A percentile compares a stretch with the other conserved stretches of the same genome.
Conservation (phyloP, 495 filamentous ascomycete species). For the Acidiella bohemica region DNA sequence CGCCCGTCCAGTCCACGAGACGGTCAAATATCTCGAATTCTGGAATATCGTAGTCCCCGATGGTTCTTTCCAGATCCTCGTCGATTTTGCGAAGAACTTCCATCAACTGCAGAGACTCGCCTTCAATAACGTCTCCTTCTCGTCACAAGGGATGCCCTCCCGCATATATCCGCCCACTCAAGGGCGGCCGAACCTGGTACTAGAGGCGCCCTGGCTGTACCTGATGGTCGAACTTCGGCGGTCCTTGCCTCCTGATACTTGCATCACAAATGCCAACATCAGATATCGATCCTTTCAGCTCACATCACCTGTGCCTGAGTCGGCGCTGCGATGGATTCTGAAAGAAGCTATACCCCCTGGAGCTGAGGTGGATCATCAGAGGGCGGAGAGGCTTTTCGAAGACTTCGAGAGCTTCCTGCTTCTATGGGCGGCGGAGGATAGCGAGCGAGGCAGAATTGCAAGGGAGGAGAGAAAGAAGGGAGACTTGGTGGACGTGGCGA, state of each 20-base stretch:
- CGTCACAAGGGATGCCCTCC: background rate
- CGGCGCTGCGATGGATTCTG: constrained; percentile 8
- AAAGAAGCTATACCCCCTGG: constrained; percentile 3
- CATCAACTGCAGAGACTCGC: background rate
- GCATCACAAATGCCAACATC: background rate
- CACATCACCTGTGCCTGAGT: background rate
- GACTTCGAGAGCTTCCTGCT: constrained; percentile 14
- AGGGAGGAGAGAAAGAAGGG: background rate
- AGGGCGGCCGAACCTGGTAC: no score
- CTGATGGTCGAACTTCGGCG: constrained; percentile 1
- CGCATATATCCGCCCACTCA: background rate
- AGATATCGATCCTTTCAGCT: no score
- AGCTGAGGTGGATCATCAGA: background rate
- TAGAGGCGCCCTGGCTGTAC: no score
- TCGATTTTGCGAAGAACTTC: background rate
- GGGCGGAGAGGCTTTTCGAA: constrained; percentile 9
- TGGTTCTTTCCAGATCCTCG: background rate
- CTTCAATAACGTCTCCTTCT: background rate
- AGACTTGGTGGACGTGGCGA: constrained; percentile 11
- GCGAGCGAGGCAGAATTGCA: background rate
- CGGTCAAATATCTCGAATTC: constrained; percentile 3
- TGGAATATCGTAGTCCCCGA: background rate
- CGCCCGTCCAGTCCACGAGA: no score
- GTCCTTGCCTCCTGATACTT: background rate
- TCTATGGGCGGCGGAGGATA: constrained; percentile 12